Conservation (phyloP, 371 early-diverging fungal genomes). For the Lichtheimia corymbifera region DNA sequence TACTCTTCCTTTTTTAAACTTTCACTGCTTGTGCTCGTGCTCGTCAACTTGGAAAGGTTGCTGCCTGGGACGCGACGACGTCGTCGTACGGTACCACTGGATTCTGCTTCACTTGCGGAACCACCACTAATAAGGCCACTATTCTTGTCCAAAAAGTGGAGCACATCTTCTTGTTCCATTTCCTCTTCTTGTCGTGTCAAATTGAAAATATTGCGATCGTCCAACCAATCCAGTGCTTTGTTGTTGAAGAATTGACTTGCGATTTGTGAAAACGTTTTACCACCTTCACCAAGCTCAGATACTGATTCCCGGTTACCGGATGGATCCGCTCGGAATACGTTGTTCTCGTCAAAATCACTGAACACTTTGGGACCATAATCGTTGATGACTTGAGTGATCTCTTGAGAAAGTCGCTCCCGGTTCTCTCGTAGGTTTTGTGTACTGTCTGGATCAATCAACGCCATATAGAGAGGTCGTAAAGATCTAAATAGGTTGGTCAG, state of each 20-base stretch:
- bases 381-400: conserved; percentile 79
- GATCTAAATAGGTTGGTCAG: conserved; percentile 46
- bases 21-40: no score
- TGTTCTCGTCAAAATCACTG: conserved; percentile 70
- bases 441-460: conserved; percentile 62
- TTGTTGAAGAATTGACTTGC: conserved; percentile 40
- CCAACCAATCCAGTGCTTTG: conserved; percentile 50
- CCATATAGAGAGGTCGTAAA: conserved; percentile 80
- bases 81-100: background rate
- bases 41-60: no score
- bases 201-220: conserved; percentile 62
- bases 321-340: conserved; percentile 23
- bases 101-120: conserved; percentile 28
- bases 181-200: conserved; percentile 48
- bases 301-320: conserved; percentile 28
- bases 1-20: no score
- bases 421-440: conserved; percentile 61
- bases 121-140: conserved; percentile 23
- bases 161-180: conserved; percentile 49
- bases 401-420: conserved; percentile 74
- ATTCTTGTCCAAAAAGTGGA: conserved; percentile 51
- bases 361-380: conserved; percentile 88
- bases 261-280: conserved; percentile 34
- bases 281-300: conserved; percentile 37
- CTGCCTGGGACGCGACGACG: background rate